Conservation (phyloP, 805 yeast species). For the Zygosaccharomyces rouxii region DNA sequence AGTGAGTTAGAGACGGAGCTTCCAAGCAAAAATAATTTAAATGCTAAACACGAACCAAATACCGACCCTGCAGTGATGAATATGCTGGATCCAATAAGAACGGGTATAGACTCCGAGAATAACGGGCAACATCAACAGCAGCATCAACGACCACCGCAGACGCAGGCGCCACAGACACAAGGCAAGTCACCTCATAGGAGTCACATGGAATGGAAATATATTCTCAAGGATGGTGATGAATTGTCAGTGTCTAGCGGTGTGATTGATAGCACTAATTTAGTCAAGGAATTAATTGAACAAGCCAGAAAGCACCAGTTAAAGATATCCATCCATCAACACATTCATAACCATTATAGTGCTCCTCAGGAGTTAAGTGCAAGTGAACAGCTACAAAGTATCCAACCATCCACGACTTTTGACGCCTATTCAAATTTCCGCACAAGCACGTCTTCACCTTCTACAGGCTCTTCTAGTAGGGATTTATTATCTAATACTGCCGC, state of each 20-base stretch:
- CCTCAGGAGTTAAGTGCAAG: background rate
- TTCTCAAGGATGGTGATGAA: conserved; percentile 45
- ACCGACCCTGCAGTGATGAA: background rate
- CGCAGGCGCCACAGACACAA: background rate
- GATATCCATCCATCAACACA: conserved; percentile 78
- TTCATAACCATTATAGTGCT: conserved; percentile 67
- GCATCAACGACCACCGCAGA: background rate
- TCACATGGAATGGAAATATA: conserved; percentile 59
- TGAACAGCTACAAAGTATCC: background rate
- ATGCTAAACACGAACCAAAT: background rate
- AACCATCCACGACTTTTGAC: background rate
- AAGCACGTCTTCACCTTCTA: conserved; percentile 1
- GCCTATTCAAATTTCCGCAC: conserved; percentile 1
- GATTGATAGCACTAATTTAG: conserved; percentile 51
- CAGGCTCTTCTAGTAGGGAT: conserved; percentile 1
- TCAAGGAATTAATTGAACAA: conserved; percentile 52
- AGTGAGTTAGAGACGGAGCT: background rate
- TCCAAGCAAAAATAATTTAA: background rate
- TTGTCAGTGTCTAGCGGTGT: conserved; percentile 47
- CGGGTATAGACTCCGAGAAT: background rate
- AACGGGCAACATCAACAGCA: background rate
- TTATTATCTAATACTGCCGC: background rate
- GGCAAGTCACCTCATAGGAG: conserved; percentile 3
- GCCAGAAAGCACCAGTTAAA: conserved; percentile 55
- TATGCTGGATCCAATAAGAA: background rate